Conservation (phyloP, 495 filamentous ascomycete species). For the Durotheca rogersii region DNA sequence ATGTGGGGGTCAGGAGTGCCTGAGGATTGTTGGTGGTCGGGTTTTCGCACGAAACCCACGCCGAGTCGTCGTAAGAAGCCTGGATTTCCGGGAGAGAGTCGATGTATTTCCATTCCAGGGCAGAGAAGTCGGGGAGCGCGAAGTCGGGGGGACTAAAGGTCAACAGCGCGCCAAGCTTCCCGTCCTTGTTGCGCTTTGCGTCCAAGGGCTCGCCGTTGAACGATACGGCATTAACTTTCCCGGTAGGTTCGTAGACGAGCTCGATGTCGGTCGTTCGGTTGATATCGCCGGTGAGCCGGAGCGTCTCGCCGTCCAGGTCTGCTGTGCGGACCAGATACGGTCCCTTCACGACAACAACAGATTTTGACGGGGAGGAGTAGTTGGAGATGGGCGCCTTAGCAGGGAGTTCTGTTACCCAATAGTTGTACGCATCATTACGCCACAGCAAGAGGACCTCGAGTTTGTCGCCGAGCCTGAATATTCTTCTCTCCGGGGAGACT, state of each 20-base stretch:
- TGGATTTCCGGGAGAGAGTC: constrained; percentile 72
- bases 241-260: constrained; percentile 59
- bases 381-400: constrained; percentile 11
- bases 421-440: constrained; percentile 69
- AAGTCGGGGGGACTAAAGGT: constrained; percentile 55
- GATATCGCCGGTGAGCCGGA: constrained; percentile 67
- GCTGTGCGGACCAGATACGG: constrained; percentile 71
- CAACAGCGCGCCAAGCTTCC: constrained; percentile 44
- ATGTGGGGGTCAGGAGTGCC: constrained; percentile 59
- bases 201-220: constrained; percentile 59
- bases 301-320: constrained; percentile 47
- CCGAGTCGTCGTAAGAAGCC: constrained; percentile 63
- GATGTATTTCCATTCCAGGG: constrained; percentile 63
- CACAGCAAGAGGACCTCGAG: constrained; percentile 48
- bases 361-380: constrained; percentile 13
- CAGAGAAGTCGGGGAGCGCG: constrained; percentile 54
- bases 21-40: constrained; percentile 57
- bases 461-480: constrained; percentile 55
- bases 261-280: constrained; percentile 64
- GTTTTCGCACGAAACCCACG: constrained; percentile 60
- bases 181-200: constrained; percentile 52
- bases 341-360: constrained; percentile 64
- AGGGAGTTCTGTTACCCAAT: constrained; percentile 63
- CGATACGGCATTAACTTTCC: constrained; percentile 44
- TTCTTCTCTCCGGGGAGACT: constrained; percentile 18